Percentiles rank a stretch among this genome's conserved stretches.
Conservation (phyloP, 2,329 filamentous ascomycete species). For the Aureobasidium lini region DNA sequence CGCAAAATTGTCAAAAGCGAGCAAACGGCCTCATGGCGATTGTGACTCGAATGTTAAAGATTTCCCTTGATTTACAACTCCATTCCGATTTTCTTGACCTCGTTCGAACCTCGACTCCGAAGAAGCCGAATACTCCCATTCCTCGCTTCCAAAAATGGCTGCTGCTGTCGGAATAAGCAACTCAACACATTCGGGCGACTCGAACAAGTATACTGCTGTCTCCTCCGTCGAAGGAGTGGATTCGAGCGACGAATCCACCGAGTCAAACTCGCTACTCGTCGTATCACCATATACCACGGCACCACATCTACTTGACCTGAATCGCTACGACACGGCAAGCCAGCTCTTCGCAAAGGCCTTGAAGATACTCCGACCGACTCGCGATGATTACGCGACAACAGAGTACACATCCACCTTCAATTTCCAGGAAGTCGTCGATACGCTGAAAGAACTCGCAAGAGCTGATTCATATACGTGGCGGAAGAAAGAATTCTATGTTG, state of each 20-base stretch:
- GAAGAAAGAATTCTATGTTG: constrained; percentile 66
- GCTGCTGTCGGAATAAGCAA: too few relatives aligned
- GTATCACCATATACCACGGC: not conserved
- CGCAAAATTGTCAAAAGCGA: too few relatives aligned
- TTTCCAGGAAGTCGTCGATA: constrained; percentile 56
- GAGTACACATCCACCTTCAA: constrained; percentile 71
- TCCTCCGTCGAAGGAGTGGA: not conserved
- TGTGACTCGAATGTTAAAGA: too few relatives aligned
- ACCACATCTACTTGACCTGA: not conserved
- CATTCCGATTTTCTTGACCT: too few relatives aligned
- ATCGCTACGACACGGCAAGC: constrained; percentile 39
- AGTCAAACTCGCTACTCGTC: not conserved
- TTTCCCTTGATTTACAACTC: too few relatives aligned
- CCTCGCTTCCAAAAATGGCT: too few relatives aligned
- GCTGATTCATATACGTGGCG: constrained; percentile 49
- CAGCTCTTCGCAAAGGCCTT: constrained; percentile 66
- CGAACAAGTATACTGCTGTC: too few relatives aligned
- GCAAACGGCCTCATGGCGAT: too few relatives aligned
- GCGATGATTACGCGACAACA: constrained; percentile 67
- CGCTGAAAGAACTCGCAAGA: constrained; percentile 47
- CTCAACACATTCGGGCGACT: too few relatives aligned
- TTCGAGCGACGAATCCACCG: not conserved
- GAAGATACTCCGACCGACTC: constrained; percentile 53
- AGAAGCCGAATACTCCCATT: too few relatives aligned
- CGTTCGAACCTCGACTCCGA: too few relatives aligned